phyloP scores from a whole-genome alignment of 2,329 filamentous ascomycete species.

The Calonectria ilicicola region DNA sequence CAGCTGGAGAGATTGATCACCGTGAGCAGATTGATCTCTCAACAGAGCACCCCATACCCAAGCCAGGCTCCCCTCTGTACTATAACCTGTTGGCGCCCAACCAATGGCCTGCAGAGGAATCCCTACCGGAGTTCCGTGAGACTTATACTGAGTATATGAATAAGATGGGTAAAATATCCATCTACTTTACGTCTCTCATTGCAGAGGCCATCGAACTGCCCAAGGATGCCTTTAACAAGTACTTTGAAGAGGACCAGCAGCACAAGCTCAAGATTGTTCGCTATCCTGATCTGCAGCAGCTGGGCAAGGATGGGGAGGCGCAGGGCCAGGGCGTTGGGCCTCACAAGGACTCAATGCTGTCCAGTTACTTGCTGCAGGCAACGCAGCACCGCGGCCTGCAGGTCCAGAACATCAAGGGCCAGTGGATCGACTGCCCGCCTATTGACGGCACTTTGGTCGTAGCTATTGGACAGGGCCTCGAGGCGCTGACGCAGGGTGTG shows the following conservation, averaged over 20 bases:
- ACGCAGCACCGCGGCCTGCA: constrained; percentile 81
- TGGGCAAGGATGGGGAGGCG: constrained; percentile 58
- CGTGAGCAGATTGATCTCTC: constrained; percentile 90
- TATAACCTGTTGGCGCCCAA: constrained; percentile 81
- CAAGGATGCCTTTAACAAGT: constrained; percentile 76
- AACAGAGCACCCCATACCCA: constrained; percentile 78
- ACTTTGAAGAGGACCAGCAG: constrained; percentile 81
- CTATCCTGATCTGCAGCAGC: constrained; percentile 79
- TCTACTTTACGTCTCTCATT: constrained; percentile 82
- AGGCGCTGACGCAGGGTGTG: constrained; percentile 86
- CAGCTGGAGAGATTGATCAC: constrained; percentile 81
- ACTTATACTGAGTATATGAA: constrained; percentile 81
- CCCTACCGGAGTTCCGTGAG: constrained; percentile 75
- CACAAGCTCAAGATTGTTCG: constrained; percentile 93
- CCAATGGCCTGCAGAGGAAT: constrained; percentile 78
- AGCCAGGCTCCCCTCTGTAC: constrained; percentile 73
- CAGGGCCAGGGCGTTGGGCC: constrained; percentile 76
- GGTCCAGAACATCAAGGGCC: constrained; percentile 81
- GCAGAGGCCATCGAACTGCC: constrained; percentile 85
- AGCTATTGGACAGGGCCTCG: constrained; percentile 87
- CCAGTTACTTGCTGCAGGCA: constrained; percentile 84
- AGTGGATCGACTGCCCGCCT: constrained; percentile 87
- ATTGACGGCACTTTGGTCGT: constrained; percentile 84
- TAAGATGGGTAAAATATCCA: constrained; percentile 79
- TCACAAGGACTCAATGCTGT: constrained; percentile 88